phyloP scores from a whole-genome alignment of 2,329 filamentous ascomycete species.

The Fusarium illudens region DNA sequence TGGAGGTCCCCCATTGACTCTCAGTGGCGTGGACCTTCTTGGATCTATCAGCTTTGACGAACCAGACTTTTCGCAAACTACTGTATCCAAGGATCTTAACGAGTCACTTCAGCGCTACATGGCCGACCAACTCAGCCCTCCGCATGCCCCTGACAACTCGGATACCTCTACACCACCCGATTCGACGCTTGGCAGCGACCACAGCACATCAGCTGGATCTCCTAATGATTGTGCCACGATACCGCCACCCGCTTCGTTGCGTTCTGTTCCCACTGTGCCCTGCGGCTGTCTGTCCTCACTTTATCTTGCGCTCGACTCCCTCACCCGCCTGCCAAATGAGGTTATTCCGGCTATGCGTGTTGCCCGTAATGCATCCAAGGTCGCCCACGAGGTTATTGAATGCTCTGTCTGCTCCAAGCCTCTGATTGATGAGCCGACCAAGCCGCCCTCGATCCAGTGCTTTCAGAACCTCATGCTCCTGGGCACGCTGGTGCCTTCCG shows the following conservation, averaged over 20 bases:
- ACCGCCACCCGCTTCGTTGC: slow-evolving; percentile 21
- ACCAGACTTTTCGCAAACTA: slow-evolving; percentile 36
- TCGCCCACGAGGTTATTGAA: slow-evolving; percentile 60
- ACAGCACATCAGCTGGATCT: slow-evolving; percentile 32
- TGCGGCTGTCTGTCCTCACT: slow-evolving; percentile 61
- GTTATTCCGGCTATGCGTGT: slow-evolving; percentile 57
- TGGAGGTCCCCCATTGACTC: slow-evolving; percentile 21
- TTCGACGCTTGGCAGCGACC: slow-evolving; percentile 33
- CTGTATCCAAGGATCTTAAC: slow-evolving; percentile 44
- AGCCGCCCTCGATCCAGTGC: slow-evolving; percentile 55
- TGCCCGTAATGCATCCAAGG: slow-evolving; percentile 57
- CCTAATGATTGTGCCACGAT: slow-evolving; percentile 18
- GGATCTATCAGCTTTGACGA: slow-evolving; percentile 47
- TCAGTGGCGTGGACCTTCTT: slow-evolving; percentile 43
- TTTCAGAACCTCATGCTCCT: slow-evolving; percentile 69
- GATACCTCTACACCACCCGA: slow-evolving; percentile 31
- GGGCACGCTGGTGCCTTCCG: slow-evolving; percentile 64
- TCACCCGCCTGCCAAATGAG: slow-evolving; percentile 56
- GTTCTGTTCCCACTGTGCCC: slow-evolving; percentile 41
- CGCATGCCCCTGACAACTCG: slow-evolving; percentile 20
- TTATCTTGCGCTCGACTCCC: slow-evolving; percentile 60
- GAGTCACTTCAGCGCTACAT: slow-evolving; percentile 41
- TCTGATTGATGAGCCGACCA: slow-evolving; percentile 45
- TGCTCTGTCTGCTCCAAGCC: slow-evolving; percentile 60
- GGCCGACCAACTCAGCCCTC: slow-evolving; percentile 30